Percentiles rank a stretch among this genome's conserved stretches.
Conservation (phyloP, 2,329 filamentous ascomycete genomes). For the Hymenoscyphus albidus region DNA sequence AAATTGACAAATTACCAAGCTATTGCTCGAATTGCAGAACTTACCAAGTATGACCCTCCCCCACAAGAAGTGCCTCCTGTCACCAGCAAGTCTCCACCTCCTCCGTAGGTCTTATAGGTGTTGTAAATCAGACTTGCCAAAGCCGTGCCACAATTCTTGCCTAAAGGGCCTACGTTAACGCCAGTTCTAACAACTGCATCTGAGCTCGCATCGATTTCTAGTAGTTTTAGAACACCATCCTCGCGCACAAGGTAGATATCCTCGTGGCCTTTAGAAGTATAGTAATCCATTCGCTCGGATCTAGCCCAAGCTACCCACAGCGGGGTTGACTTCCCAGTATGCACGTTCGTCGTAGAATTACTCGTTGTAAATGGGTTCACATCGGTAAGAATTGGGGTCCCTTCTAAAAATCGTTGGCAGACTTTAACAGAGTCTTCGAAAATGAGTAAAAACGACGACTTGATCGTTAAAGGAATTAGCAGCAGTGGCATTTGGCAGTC, state of each 20-base stretch:
- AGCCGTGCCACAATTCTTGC: slow-evolving; percentile 73
- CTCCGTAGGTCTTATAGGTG: slow-evolving; percentile 52
- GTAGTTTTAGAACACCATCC: slow-evolving; percentile 73
- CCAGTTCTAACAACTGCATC: slow-evolving; percentile 52
- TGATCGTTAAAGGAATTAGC: slow-evolving; percentile 67
- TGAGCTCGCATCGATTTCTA: slow-evolving; percentile 59
- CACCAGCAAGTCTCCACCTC: slow-evolving; percentile 57
- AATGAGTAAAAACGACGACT: slow-evolving; percentile 67
- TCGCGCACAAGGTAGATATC: slow-evolving; percentile 83
- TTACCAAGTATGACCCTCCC: slow-evolving; percentile 62
- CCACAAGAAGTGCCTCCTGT: slow-evolving; percentile 62
- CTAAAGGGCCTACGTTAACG: slow-evolving; percentile 60
- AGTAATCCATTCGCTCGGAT: slow-evolving; percentile 61
- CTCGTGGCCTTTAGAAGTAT: slow-evolving; percentile 60
- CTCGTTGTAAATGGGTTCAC: slow-evolving; percentile 45
- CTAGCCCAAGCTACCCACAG: slow-evolving; percentile 84
- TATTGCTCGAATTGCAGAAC: slow-evolving; percentile 12
- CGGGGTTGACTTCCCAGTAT: slow-evolving; percentile 48
- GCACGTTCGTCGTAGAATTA: slow-evolving; percentile 41
- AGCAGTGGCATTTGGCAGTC: slow-evolving; percentile 60
- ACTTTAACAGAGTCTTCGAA: slow-evolving; percentile 56
- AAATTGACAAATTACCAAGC: not conserved
- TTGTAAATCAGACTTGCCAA: slow-evolving; percentile 61
- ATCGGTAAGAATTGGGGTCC: slow-evolving; percentile 39
- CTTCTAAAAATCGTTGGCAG: slow-evolving; percentile 51